Evolutionary conservation across 2,329 filamentous ascomycete species (phyloP).

Genomic region (Lizonia empirigonia): DNA sequence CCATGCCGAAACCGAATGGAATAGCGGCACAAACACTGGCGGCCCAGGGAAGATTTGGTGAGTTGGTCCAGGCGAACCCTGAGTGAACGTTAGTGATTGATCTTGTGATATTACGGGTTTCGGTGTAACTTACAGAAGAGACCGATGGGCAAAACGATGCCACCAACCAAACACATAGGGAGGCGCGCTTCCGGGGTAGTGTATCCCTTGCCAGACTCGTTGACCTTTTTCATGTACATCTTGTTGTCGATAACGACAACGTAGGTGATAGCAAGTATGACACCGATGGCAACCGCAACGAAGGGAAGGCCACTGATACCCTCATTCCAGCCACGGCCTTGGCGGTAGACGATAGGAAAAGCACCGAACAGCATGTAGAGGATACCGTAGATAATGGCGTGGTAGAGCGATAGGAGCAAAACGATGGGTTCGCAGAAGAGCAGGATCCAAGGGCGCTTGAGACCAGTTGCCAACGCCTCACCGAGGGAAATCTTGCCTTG

Average conservation of each 20-base stretch:
- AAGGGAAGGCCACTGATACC: constrained; percentile 58
- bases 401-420: constrained; percentile 66
- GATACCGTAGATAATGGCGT: constrained; percentile 60
- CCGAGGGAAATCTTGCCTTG: constrained; percentile 53
- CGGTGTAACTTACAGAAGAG: constrained; percentile 41
- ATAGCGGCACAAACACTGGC: constrained; percentile 57
- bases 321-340: constrained; percentile 44
- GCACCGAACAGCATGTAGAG: constrained; percentile 58
- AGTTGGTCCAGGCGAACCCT: constrained; percentile 52
- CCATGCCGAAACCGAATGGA: constrained; percentile 64
- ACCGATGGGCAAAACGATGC: constrained; percentile 62
- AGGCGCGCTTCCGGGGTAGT: constrained; percentile 71
- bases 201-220: constrained; percentile 56
- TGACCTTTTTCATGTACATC: constrained; percentile 49
- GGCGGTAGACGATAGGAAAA: constrained; percentile 67
- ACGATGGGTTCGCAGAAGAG: constrained; percentile 74
- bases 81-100: not conserved
- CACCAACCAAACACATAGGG: constrained; percentile 65
- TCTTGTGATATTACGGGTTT: not conserved
- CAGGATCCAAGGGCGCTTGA: constrained; percentile 71
- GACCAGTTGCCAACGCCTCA: constrained; percentile 60
- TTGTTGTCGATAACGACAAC: constrained; percentile 48
- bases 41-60: constrained; percentile 62
- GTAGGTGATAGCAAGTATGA: constrained; percentile 64
- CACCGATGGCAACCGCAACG: constrained; percentile 71